Evolutionary conservation across 1,284 basidiomycete species (phyloP).

Genomic region (Cryptococcus sp.): DNA sequence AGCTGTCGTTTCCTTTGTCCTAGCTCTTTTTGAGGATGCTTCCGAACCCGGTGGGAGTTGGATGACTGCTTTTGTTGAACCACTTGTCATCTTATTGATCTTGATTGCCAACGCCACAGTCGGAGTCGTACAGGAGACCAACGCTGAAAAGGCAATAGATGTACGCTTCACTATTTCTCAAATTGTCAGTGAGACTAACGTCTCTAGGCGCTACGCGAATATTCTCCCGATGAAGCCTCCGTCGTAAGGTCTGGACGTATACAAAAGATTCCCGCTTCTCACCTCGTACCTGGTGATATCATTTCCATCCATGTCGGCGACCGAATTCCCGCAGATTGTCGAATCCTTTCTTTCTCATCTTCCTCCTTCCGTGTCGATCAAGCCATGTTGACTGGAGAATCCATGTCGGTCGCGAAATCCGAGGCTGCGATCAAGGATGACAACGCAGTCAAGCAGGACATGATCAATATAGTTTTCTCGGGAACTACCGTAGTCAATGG

Average conservation of each 20-base stretch:
- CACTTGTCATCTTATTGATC: constrained; percentile 86
- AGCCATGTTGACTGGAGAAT: constrained; percentile 91
- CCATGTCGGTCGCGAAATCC: constrained; percentile 77
- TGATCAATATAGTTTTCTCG: constrained; percentile 90
- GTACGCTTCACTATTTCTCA: constrained; percentile 53
- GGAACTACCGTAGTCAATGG: constrained; percentile 94
- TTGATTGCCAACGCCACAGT: constrained; percentile 90
- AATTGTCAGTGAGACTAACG: too few species aligned
- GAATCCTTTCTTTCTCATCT: constrained; percentile 79
- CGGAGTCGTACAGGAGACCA: constrained; percentile 90
- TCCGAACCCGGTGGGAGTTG: constrained; percentile 56
- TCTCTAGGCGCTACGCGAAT: constrained; percentile 93
- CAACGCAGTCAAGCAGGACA: constrained; percentile 88
- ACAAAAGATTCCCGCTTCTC: constrained; percentile 71
- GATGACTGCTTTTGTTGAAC: constrained; percentile 80
- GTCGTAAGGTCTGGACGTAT: constrained; percentile 71
- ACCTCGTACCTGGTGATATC: constrained; percentile 90
- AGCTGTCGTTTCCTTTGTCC: constrained; percentile 81
- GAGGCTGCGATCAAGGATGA: constrained; percentile 61
- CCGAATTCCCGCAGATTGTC: constrained; percentile 89
- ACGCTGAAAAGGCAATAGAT: constrained; percentile 91
- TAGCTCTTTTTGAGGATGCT: constrained; percentile 78
- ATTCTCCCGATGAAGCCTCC: constrained; percentile 90
- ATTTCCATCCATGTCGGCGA: constrained; percentile 85
- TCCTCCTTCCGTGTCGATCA: constrained; percentile 85